phyloP scores from a whole-genome alignment of 2,329 filamentous ascomycete species.

The Akanthomyces dipterigenus region DNA sequence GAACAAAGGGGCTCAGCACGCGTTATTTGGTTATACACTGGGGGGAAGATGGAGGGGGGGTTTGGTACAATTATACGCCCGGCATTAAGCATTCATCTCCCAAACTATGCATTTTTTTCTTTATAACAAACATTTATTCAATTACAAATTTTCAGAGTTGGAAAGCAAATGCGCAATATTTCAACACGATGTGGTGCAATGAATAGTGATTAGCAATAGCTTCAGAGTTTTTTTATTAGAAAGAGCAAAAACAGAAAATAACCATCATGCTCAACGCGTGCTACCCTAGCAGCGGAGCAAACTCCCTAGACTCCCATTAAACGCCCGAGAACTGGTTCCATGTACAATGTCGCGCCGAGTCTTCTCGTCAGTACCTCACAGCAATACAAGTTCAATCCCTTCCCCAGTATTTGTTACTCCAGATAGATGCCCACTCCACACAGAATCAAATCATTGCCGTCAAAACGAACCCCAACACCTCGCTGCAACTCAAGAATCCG shows the following conservation, averaged over 20 bases:
- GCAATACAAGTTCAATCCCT: neutral
- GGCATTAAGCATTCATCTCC: no score
- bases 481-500: neutral
- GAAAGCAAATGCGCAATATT: no score
- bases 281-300: neutral
- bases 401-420: neutral
- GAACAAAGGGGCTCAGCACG: no score
- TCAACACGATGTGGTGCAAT: no score
- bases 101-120: no score
- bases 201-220: no score
- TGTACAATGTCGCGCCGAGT: neutral
- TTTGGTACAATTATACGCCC: no score
- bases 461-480: neutral
- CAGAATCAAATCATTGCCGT: neutral
- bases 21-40: no score
- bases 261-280: neutral
- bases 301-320: neutral
- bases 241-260: neutral
- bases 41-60: no score
- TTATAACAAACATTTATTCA: no score
- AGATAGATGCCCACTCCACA: neutral
- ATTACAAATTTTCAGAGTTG: no score
- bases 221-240: no score
- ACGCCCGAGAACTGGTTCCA: neutral
- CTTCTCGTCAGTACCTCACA: neutral